Base-by-base conservation (phyloP, 371 early-diverging fungal species). In the Rhizopus microsporus region DNA sequence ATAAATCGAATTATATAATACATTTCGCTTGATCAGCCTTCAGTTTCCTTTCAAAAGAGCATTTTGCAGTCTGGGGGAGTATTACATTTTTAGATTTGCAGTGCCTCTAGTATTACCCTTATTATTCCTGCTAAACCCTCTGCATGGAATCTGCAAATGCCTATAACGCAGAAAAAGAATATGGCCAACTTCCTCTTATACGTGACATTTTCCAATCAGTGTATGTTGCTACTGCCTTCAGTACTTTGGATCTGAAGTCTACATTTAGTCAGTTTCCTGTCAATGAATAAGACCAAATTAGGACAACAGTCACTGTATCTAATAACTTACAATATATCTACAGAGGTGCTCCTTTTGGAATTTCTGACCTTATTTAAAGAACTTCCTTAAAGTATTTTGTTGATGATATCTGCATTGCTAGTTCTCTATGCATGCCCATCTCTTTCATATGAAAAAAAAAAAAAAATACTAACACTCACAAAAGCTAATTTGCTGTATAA, bases 321-420 rank as follows among this genome's bases (percentile, higher is more conserved):
- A 33, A 54, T 44, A 42, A 45, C 23, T 9, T 56, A 17, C 16
- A 56, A 46, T 62, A 62, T n/a, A 61, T 56, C 56, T 50, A 45
- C 37, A 40, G 37, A 8, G 56, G 62, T 15, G 13, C 33, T 38
- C 62, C 62, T 6, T 62, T 56, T 38, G 62, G 52, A 5, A 29
- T 62, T 10, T 45, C 44, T 52, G 9, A 42, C 44, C 3, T 13
- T 60, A 17, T 60, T 57, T 15, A 52, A 60, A 47, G 56, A 67
- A 43, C 16, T 44, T 5, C 32, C 37, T 51, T 58, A 2, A 7
- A 31, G 9, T 23, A 13, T 30, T 59, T 64, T 15, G 54, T 64
- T 4, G 64, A 64, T 32, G 56, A 64, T 42, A 55, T 64, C 23
- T 38, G 46, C 46, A 34, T 58, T 0, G 38, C 55, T 12, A 32